Percentiles rank a stretch among this genome's conserved stretches.
Conservation (phyloP, 495 filamentous ascomycete species). For the Penicillium steckii region DNA sequence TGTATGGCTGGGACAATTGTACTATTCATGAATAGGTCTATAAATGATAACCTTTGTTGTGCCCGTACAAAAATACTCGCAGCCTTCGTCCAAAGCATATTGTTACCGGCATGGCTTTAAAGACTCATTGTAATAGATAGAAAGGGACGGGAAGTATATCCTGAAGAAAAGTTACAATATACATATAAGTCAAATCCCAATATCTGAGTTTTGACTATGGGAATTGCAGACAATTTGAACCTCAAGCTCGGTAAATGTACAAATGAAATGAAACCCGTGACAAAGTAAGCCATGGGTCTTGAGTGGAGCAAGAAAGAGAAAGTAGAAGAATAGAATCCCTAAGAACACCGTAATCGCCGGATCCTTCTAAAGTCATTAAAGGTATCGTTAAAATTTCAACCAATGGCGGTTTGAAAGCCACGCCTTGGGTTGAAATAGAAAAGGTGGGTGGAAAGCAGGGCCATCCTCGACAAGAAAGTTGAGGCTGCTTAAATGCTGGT, state of each 20-base stretch:
- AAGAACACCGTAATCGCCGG: constrained; percentile 36
- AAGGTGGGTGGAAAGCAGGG: not conserved
- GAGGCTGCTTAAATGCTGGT: constrained; percentile 37
- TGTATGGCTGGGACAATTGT: too few species aligned
- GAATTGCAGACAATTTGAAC: not conserved
- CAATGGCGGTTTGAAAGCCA: constrained; percentile 9
- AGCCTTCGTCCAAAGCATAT: too few species aligned
- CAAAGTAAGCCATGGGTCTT: not conserved
- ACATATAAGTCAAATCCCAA: not conserved
- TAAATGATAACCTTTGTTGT: too few species aligned
- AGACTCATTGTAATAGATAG: not conserved
- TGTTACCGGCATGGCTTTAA: too few species aligned
- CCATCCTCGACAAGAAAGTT: constrained; percentile 1
- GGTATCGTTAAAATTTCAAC: constrained; percentile 37
- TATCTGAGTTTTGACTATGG: not conserved
- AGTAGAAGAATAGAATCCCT: constrained; percentile 7
- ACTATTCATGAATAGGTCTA: too few species aligned
- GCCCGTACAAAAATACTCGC: too few species aligned
- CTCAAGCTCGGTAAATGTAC: constrained; percentile 5
- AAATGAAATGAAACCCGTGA: constrained; percentile 3
- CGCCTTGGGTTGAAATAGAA: constrained; percentile 2
- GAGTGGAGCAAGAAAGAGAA: not conserved
- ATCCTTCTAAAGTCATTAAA: constrained; percentile 39
- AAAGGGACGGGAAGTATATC: not conserved
- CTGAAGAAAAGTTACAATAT: not conserved